Base-by-base conservation (phyloP, 1,284 basidiomycete genomes). In the Malassezia pachydermatis region DNA sequence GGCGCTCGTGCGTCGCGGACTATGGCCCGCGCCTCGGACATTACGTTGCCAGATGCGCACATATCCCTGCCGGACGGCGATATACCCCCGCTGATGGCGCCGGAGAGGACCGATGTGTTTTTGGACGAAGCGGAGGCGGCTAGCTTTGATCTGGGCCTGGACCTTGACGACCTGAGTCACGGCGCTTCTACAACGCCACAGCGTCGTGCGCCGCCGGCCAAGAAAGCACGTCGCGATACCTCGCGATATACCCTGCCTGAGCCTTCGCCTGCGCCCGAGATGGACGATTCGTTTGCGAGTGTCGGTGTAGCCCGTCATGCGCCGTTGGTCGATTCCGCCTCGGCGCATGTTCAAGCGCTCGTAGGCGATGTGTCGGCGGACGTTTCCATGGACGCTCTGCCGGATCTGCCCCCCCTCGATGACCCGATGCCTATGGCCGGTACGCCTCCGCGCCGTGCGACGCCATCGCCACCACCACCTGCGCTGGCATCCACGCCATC, bases 1-100 rank as follows among this genome's bases (percentile, higher is more conserved):
- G 11, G 13, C 33, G 11, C 30, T 8, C 13, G 29, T 32, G n/a
- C 35, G 24, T 16, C 23, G 11, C 38, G 53, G 3, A 61, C 68
- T 49, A 59, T 60, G 24, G 87, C 86, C 5, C 80, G 83, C 42
- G 77, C 81, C 40, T 83, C 84, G 11, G 87, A 89, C 57, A 88
- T 89, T 62, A 70, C 65, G 2, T 58, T 70, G 14, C 63, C 58
- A 6, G 57, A 58, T 19, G 47, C 57, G 19, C 54, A 56, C 39
- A 60, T 57, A 47, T 46, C 48, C 25, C 45, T 58, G 24, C 57
- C 51, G n/a, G 63, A 65, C 32, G 56, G 61, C 35, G 67, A 65
- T 25, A 39, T 60, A 19, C 61, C 53, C 29, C 49, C 55, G 19
- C 55, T 45, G 30, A 52, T 53, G 11, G 62, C 59, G 28, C 58